A percentile compares a stretch with the other conserved stretches of the same genome.
These are phyloP conservation scores for Fraxinus ornus DNA, from an alignment of 305 asterid genomes.

Conservation along the genomic window DNA sequence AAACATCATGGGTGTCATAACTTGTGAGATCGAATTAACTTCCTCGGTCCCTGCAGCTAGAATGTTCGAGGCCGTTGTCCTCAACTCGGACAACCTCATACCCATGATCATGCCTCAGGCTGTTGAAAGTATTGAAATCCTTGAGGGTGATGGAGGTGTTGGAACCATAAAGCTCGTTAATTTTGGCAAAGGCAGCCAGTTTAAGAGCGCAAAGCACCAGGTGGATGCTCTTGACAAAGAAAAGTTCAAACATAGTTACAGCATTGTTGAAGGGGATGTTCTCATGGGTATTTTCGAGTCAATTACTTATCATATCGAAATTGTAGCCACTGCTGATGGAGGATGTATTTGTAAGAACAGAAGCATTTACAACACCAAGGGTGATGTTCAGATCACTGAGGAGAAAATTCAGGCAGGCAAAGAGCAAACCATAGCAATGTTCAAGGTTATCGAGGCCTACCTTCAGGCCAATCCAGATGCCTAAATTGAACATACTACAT, in stretches of 20 bases:
- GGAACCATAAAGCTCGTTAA: constrained; percentile 30
- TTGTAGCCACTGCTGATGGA: constrained; percentile 32
- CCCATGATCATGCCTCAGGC: constrained; percentile 33
- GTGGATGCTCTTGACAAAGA: constrained; percentile 27
- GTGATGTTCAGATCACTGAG: constrained; percentile 29
- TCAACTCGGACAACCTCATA: constrained; percentile 37
- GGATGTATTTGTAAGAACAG: constrained; percentile 27
- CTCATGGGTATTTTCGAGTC: constrained; percentile 28
- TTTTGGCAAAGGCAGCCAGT: constrained; percentile 31
- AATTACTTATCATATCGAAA: constrained; percentile 23
- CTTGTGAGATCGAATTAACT: constrained; percentile 27
- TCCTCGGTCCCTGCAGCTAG: constrained; percentile 35
- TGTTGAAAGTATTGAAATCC: constrained; percentile 25
- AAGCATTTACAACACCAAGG: constrained; percentile 27
- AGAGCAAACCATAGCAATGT: constrained; percentile 28
- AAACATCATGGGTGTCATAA: constrained; percentile 29
- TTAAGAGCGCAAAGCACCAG: constrained; percentile 3
- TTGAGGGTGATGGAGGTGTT: constrained; percentile 37
- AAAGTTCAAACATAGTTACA: background rate
- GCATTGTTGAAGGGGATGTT: constrained; percentile 33
- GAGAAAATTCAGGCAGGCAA: constrained; percentile 36
- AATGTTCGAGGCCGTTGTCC: constrained; percentile 46
- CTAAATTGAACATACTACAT: background rate
- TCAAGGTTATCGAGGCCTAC: constrained; percentile 25
- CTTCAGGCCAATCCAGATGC: constrained; percentile 20